Evolutionary conservation across 805 yeast genomes (phyloP), one percentile per base, ranked within the genome.

Genomic region (Kazachstania kunashirensis): DNA sequence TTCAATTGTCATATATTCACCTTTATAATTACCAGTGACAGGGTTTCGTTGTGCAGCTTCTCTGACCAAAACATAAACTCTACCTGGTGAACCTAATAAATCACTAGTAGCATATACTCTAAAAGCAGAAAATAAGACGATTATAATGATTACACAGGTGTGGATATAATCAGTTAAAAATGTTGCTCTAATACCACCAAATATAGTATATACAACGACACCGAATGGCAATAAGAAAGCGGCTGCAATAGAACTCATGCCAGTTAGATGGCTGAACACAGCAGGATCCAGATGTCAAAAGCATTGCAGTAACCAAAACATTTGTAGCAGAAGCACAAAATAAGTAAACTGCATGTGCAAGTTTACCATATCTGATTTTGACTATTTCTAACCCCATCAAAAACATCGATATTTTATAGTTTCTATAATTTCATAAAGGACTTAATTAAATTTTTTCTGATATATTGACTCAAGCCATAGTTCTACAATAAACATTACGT

Each of bases 261-360:
- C 96, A 2, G 95, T 85, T 44, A 88, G 67, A 49, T 79, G 81
- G 44, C 62, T 68, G 38, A 86, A 77, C 6, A 84, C 82, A 1
- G 94, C 92, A 31, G 94, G 77, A n/a, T 24, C 95, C 95, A 42
- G 95, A 95, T 4, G 94, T 79, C 36, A 88, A 66, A 30, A 88
- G 69, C 96, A 85, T 85, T 3, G 94, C 94, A 21, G 95, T 84
- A 40, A 88, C 96, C 43, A 88, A 67, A 42, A 88, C 75, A 55
- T 88, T 88, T 24, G 95, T 84, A 5, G 88, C 88, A 37, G 84
- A 62, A 1, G 92, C 96, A 64, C 83, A 86, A 57, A 79, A 78
- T 55, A 83, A 66, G 57, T 66, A 82, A 6, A 78, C 75, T 18
- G 61, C 60, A 55, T 88, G 96, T 5, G 88, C 79, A 14, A 61